Evolutionary conservation across 495 filamentous ascomycete genomes (phyloP), one percentile per base, ranked within the genome.

Genomic region (Trichoderma virens): DNA sequence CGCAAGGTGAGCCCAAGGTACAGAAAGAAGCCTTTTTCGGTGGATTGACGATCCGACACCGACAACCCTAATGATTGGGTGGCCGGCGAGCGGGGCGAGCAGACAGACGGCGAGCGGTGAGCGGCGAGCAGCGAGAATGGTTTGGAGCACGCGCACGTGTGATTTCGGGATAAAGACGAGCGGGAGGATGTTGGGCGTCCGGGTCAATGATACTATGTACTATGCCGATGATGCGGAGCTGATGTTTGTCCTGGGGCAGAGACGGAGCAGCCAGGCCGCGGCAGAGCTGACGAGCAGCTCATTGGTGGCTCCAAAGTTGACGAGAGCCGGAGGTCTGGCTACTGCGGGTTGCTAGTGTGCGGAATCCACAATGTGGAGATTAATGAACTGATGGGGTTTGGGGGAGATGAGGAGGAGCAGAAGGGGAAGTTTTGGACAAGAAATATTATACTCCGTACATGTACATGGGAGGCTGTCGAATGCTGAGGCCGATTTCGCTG

Each of bases 111-210:
- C 35, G 31, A 35, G 16, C 31, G 31, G 59, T 35, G 31, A 61
- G 59, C 28, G 56, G 32, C 28, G 56, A 60, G 56, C 28, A 34
- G 32, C 59, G 39, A 18, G 27, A 13, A 35, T 27, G 14, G 35
- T 25, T 31, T 27, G 64, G 28, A 39, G 41, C 25, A 16, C 7
- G 64, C n/a, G 63, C 31, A 56, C 38, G 54, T 32, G 41, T n/a
- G 63, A 64, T 25, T 70, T 78, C 77, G 77, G 77, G 77, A 67
- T 76, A 77, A 79, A 78, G 73, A 70, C 77, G 71, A 74, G 75
- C 67, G 75, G 73, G 76, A 67, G 71, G 70, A 70, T 67, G 34
- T 3, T 62, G 59, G 14, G 51, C 61, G 59, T 7, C 27, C 18
- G 30, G 38, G 63, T 41, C 54, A 62, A 65, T 54, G 31, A 61